Percentiles rank a stretch among this genome's conserved stretches.
These are phyloP conservation scores for Sugiyamaella xylanicola DNA, from an alignment of 1,139 yeast genomes.

Conservation along the genomic window DNA sequence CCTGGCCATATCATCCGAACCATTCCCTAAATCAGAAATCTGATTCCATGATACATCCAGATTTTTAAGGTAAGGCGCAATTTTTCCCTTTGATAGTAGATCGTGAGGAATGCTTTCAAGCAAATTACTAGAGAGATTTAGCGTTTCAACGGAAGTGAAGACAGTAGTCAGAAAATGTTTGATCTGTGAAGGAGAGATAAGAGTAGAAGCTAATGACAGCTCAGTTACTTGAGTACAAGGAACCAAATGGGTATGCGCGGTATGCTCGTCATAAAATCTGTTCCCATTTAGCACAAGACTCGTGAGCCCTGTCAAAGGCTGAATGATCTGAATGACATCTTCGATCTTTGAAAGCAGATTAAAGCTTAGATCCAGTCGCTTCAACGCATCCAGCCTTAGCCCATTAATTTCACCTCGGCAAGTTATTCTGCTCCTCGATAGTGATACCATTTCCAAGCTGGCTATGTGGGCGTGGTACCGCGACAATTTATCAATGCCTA, in stretches of 20 bases:
- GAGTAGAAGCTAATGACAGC: constrained; percentile 47
- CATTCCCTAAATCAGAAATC: not conserved
- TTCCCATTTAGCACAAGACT: constrained; percentile 65
- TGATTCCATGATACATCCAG: constrained; percentile 20
- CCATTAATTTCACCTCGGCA: not conserved
- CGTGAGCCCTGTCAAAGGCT: constrained; percentile 45
- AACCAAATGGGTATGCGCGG: not conserved
- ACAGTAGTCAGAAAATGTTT: constrained; percentile 37
- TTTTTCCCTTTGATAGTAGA: constrained; percentile 1
- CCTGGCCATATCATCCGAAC: not conserved
- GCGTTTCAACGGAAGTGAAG: constrained; percentile 49
- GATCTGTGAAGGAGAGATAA: constrained; percentile 37
- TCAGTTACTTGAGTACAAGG: constrained; percentile 30
- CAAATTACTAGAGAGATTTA: constrained; percentile 30
- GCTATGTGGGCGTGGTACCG: constrained; percentile 51
- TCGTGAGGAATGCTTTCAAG: constrained; percentile 10
- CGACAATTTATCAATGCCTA: constrained; percentile 64
- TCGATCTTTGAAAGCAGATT: constrained; percentile 55
- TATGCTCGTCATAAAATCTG: constrained; percentile 43
- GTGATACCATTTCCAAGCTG: constrained; percentile 52
- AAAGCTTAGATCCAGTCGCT: constrained; percentile 60
- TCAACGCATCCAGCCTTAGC: constrained; percentile 37
- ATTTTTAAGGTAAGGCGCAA: constrained; percentile 4
- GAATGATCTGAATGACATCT: constrained; percentile 47
- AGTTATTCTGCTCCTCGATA: constrained; percentile 46